Base-by-base conservation (phyloP, 495 filamentous ascomycete genomes). In the Penicillium cinerascens region DNA sequence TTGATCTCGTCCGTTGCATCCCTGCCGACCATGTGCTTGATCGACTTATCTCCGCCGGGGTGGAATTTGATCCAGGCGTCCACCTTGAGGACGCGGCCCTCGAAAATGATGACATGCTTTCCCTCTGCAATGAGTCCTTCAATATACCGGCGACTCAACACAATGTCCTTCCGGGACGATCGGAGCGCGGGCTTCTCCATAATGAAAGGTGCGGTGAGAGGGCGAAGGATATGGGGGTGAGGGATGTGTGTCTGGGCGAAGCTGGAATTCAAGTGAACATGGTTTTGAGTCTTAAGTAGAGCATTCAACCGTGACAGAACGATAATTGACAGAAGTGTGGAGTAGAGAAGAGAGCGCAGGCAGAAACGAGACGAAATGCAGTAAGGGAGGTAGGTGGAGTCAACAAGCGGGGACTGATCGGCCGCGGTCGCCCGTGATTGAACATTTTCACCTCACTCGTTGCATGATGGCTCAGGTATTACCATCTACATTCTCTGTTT, bases 1-100 rank as follows among this genome's bases (percentile, higher is more conserved):
- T 87, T 91, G 61, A 97, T 86, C 71, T 97, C 93, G 69, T 97
- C 91, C 16, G 93, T 97, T 35, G 90, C 95, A 84, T 98, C 93
- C 71, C 89, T 82, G 45, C 93, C 93, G 44, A 98, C 85, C 91
- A 97, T 92, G 66, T 98, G 93, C 69, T 82, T 75, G 54, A 98
- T 96, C 20, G 95, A 80, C 70, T 90, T 95, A 60, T 92, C 87
- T 42, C 93, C 93, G 48, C 93, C 93, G 15, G 93, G 93, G 62
- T 98, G 93, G 63, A 84, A 97, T 44, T 81, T 80, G 27, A 92
- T 75, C 87, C 88, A 98, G 25, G 87, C 78, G 68, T 98, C 92
- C 2, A 88, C 83, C 72, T 89, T 93, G 49, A 97, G 70, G 6
- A 96, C 92, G 63, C 85, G 81, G 45, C 80, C 75, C 51, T 96